phyloP scores from a whole-genome alignment of 805 yeast genomes.

The Saccharomyces eubayanus region DNA sequence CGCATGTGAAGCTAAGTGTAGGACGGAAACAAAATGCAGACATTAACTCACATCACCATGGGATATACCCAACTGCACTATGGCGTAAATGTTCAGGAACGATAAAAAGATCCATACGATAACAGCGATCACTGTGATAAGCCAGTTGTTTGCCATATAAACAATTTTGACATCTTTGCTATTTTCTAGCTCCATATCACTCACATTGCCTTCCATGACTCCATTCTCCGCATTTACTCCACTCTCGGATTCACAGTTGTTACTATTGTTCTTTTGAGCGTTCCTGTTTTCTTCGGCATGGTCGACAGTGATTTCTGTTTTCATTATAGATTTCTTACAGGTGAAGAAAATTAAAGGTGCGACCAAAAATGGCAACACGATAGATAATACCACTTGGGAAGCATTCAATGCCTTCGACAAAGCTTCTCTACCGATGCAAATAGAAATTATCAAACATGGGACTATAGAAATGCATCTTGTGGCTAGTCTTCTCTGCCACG shows the following conservation, averaged over 20 bases:
- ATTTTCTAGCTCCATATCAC: constrained; percentile 12
- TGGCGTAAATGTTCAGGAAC: constrained; percentile 59
- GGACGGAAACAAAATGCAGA: background rate
- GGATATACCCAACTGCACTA: constrained; percentile 34
- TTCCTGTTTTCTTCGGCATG: constrained; percentile 2
- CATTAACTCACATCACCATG: constrained; percentile 20
- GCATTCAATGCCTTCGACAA: constrained; percentile 64
- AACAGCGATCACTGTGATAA: constrained; percentile 43
- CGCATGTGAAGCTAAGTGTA: too few relatives aligned
- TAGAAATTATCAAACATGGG: constrained; percentile 70
- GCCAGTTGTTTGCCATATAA: constrained; percentile 57
- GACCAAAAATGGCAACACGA: constrained; percentile 72
- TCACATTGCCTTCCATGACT: constrained; percentile 7
- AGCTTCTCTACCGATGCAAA: constrained; percentile 66
- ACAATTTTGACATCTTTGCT: constrained; percentile 23
- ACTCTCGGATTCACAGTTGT: constrained; percentile 1
- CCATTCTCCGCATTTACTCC: constrained; percentile 9
- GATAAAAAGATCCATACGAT: constrained; percentile 65
- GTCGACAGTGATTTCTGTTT: constrained; percentile 34
- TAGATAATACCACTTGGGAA: constrained; percentile 78
- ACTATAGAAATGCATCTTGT: constrained; percentile 73
- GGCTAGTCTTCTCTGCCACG: constrained; percentile 70
- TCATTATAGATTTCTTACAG: constrained; percentile 60
- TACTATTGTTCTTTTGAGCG: constrained; percentile 1
- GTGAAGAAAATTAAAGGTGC: constrained; percentile 85